These are phyloP conservation scores for Candida vaughaniae DNA, from an alignment of 805 yeast species.

Conservation along the genomic window DNA sequence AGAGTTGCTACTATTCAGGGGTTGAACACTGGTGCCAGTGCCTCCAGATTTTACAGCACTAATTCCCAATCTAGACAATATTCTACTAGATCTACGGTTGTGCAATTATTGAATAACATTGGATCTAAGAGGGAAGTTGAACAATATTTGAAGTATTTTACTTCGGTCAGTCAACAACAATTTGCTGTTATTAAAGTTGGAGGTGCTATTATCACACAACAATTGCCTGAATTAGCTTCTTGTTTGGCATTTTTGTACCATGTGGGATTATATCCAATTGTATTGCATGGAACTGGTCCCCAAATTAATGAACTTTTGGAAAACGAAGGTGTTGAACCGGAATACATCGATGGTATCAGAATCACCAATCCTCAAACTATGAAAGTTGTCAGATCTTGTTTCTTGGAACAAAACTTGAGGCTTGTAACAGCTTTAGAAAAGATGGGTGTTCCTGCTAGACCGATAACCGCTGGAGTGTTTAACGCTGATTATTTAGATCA, in stretches of 20 bases:
- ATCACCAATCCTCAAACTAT: conserved; percentile 93
- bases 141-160: conserved; percentile 93
- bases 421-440: conserved; percentile 94
- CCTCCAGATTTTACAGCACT: too few relatives aligned
- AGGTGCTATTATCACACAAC: conserved; percentile 97
- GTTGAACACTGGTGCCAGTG: too few relatives aligned
- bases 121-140: conserved; percentile 98
- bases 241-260: conserved; percentile 95
- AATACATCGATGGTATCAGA: conserved; percentile 93
- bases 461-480: conserved; percentile 97
- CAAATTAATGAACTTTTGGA: conserved; percentile 94
- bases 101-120: conserved; percentile 90
- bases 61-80: conserved; percentile 12
- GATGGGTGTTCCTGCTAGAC: conserved; percentile 97
- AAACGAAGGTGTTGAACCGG: conserved; percentile 92
- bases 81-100: conserved; percentile 91
- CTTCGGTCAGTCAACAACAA: conserved; percentile 93
- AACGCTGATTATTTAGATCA: conserved; percentile 88
- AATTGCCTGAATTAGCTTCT: conserved; percentile 88
- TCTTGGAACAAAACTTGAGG: conserved; percentile 91
- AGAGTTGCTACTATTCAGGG: too few relatives aligned
- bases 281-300: conserved; percentile 98
- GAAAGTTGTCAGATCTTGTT: conserved; percentile 94
- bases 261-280: conserved; percentile 95
- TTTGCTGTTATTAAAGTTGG: conserved; percentile 99